These are phyloP conservation scores for Clonostachys byssicola DNA, from an alignment of 2,329 filamentous ascomycete species.

Conservation along the genomic window DNA sequence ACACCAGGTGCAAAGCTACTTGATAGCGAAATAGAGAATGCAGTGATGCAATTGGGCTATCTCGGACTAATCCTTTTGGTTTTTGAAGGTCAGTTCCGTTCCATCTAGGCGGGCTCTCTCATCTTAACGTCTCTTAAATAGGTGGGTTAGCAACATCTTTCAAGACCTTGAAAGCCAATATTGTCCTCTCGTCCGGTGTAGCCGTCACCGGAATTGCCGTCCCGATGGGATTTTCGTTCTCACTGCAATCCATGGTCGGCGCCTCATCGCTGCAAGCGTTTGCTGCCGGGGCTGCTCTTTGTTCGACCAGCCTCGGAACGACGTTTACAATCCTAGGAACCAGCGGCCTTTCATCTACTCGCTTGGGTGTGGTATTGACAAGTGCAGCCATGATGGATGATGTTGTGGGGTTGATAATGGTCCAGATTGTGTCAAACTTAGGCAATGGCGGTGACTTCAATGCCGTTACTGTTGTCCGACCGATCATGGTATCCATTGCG, in stretches of 20 bases:
- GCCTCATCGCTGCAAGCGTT: slow-evolving; percentile 61
- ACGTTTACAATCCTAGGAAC: slow-evolving; percentile 50
- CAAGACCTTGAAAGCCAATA: slow-evolving; percentile 48
- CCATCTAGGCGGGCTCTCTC: neutral
- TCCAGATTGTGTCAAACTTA: slow-evolving; percentile 68
- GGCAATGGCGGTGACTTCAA: slow-evolving; percentile 21
- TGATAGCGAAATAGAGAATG: slow-evolving; percentile 40
- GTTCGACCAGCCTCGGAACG: slow-evolving; percentile 71
- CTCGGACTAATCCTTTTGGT: slow-evolving; percentile 69
- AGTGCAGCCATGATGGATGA: slow-evolving; percentile 81
- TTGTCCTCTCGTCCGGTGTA: slow-evolving; percentile 55
- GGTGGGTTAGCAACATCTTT: slow-evolving; percentile 45
- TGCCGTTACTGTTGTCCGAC: slow-evolving; percentile 33
- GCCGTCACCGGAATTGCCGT: slow-evolving; percentile 61
- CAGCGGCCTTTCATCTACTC: slow-evolving; percentile 34
- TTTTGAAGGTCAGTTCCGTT: slow-evolving; percentile 50
- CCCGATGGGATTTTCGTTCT: slow-evolving; percentile 64
- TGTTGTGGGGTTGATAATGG: slow-evolving; percentile 72
- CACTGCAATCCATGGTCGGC: slow-evolving; percentile 42
- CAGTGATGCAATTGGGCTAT: slow-evolving; percentile 65
- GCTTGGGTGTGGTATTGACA: slow-evolving; percentile 59
- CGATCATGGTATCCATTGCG: slow-evolving; percentile 41
- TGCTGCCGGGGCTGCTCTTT: slow-evolving; percentile 68
- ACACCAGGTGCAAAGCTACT: slow-evolving; percentile 62
- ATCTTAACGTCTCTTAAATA: slow-evolving; percentile 10